These are phyloP conservation scores for Candida patagonica DNA, from an alignment of 805 yeast species.

Conservation along the genomic window DNA sequence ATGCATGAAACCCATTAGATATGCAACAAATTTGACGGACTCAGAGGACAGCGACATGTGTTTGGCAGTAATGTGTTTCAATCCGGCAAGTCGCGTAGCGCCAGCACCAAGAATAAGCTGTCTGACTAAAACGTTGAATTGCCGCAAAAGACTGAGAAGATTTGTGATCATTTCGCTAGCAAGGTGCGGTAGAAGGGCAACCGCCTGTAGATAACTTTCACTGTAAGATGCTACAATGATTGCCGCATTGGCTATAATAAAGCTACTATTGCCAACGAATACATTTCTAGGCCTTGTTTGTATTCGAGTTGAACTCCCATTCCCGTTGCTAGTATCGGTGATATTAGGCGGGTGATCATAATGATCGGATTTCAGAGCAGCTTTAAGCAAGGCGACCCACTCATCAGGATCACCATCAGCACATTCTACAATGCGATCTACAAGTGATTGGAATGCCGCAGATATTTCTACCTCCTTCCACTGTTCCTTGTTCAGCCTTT, in stretches of 20 bases:
- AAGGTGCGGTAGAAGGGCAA: conserved; percentile 44
- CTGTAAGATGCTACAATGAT: conserved; percentile 33
- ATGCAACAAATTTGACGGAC: conserved; percentile 42
- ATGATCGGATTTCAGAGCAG: conserved; percentile 6
- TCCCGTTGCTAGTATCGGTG: conserved; percentile 23
- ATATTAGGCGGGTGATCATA: conserved; percentile 5
- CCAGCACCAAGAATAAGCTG: conserved; percentile 65
- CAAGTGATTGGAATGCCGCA: conserved; percentile 36
- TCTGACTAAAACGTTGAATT: conserved; percentile 45
- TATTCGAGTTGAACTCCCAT: conserved; percentile 27
- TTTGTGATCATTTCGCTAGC: conserved; percentile 19
- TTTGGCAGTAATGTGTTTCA: conserved; percentile 64
- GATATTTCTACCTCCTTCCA: conserved; percentile 73
- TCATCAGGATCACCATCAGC: conserved; percentile 36
- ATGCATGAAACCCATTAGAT: conserved; percentile 30
- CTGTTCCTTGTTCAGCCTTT: conserved; percentile 51
- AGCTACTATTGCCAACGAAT: conserved; percentile 45
- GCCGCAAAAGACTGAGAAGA: conserved; percentile 38
- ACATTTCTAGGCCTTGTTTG: conserved; percentile 20
- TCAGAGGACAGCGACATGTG: conserved; percentile 63
- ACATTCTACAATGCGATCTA: conserved; percentile 44
- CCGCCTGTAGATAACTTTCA: conserved; percentile 47
- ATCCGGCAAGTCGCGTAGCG: conserved; percentile 65
- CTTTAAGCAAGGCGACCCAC: conserved; percentile 36
- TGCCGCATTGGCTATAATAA: conserved; percentile 48